Conservation (phyloP, 208 protist species). For the Wallacemonas sp. region DNA sequence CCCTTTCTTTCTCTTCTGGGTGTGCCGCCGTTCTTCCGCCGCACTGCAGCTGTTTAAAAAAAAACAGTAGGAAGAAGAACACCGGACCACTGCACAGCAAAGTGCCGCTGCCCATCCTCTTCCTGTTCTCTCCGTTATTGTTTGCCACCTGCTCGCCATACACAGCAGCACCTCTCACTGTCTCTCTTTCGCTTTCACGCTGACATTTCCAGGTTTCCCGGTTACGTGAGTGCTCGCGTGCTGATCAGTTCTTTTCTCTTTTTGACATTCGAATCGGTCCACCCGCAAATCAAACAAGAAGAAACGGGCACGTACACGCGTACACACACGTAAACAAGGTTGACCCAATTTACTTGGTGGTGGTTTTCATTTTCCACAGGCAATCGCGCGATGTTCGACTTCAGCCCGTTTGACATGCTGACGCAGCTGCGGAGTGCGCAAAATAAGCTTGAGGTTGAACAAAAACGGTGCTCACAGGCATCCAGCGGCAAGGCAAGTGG, state of each 20-base stretch:
- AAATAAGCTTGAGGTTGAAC: background rate
- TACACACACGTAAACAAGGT: no score
- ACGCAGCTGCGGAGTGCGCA: background rate
- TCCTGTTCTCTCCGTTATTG: constrained; percentile 8
- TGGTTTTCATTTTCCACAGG: background rate
- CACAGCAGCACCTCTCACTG: background rate
- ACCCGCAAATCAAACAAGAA: constrained; percentile 10
- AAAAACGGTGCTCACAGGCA: no score
- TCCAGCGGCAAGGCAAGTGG: no score
- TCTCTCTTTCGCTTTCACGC: background rate
- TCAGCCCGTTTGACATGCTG: background rate
- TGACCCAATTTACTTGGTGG: no score
- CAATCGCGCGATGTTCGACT: background rate
- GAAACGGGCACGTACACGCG: background rate
- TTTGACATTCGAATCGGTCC: background rate
- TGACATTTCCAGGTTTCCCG: background rate
- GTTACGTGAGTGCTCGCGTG: no score
- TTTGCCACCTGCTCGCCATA: background rate
- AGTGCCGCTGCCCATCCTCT: background rate
- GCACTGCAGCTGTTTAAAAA: no score
- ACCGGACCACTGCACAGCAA: no score
- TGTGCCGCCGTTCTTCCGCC: background rate
- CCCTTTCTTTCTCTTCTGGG: constrained; percentile 3
- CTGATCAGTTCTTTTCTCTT: constrained; percentile 1
- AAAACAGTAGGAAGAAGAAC: no score